Evolutionary conservation across 208 protist genomes (phyloP).

Genomic region (Acanthamoeba castellanii): DNA sequence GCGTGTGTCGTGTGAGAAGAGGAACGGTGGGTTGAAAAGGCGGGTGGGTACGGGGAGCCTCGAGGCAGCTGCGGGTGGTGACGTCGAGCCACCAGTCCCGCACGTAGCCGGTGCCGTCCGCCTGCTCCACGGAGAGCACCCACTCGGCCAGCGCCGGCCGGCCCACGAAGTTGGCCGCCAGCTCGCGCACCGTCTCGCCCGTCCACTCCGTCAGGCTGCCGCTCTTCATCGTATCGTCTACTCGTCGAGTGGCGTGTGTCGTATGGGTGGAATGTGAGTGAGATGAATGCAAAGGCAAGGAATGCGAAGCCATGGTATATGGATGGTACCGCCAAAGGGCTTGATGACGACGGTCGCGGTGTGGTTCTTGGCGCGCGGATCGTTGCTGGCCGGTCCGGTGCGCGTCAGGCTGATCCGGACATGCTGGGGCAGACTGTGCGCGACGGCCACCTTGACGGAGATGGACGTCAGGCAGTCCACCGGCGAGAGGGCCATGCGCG

Average conservation of each 20-base stretch:
- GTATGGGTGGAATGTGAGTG: too few relatives aligned
- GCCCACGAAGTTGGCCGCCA: not conserved
- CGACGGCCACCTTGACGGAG: not conserved
- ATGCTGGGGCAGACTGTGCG: not conserved
- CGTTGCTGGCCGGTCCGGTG: not conserved
- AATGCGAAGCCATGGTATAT: too few relatives aligned
- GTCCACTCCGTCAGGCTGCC: not conserved
- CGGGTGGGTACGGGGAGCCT: not conserved
- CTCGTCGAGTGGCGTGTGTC: too few relatives aligned
- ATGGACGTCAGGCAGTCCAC: not conserved
- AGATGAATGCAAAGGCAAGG: too few relatives aligned
- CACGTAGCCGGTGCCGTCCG: not conserved
- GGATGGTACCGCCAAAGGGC: not conserved
- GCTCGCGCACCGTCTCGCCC: not conserved
- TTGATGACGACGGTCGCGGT: constrained; percentile 2
- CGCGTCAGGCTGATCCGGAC: not conserved
- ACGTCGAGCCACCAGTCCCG: not conserved
- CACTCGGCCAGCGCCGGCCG: constrained; percentile 7
- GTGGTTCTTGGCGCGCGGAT: constrained; percentile 7
- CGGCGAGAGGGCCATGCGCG: not conserved
- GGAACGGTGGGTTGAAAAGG: too few relatives aligned
- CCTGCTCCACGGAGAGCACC: not conserved
- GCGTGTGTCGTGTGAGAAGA: not conserved
- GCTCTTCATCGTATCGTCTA: not conserved
- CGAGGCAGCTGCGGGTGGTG: not conserved